Conservation (phyloP, 441 rosid genomes). For the Aleurites moluccanus region DNA sequence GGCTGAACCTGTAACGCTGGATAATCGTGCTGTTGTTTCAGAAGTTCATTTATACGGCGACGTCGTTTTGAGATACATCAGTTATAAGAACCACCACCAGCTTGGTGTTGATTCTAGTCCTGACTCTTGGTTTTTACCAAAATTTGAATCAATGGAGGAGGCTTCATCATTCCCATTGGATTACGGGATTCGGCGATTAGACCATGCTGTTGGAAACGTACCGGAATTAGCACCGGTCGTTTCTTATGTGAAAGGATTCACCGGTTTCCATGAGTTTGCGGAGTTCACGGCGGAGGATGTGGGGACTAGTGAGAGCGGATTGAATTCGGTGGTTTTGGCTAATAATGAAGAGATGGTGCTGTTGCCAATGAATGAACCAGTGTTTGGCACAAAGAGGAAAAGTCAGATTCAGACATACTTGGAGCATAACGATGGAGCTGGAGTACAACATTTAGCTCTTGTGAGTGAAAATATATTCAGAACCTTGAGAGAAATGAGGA, state of each 20-base stretch:
- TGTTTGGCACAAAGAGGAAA: conserved; percentile 83
- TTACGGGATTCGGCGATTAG: conserved; percentile 71
- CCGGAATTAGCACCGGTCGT: conserved; percentile 64
- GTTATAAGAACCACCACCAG: conserved; percentile 30
- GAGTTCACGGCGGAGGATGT: conserved; percentile 90
- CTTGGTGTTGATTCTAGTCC: background rate
- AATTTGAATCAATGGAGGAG: conserved; percentile 55
- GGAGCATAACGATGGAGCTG: conserved; percentile 96
- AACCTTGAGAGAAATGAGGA: conserved; percentile 83
- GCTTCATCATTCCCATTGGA: conserved; percentile 60
- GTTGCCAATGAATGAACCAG: conserved; percentile 87
- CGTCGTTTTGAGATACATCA: conserved; percentile 76
- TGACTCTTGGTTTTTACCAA: conserved; percentile 54
- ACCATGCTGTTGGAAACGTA: conserved; percentile 93
- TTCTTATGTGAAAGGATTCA: conserved; percentile 60
- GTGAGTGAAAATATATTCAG: conserved; percentile 69
- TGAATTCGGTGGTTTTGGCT: conserved; percentile 73
- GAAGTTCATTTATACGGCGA: conserved; percentile 85
- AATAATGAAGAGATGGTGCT: conserved; percentile 78
- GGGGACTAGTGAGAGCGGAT: conserved; percentile 82
- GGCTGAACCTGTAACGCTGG: conserved; percentile 43
- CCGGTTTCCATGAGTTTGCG: conserved; percentile 88
- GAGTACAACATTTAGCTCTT: conserved; percentile 82
- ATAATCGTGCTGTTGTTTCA: conserved; percentile 44
- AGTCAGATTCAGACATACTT: conserved; percentile 91